Evolutionary conservation across 352 stramenopile species (phyloP), one percentile per base, ranked within the genome.

Genomic region (Aphanomyces astaci): DNA sequence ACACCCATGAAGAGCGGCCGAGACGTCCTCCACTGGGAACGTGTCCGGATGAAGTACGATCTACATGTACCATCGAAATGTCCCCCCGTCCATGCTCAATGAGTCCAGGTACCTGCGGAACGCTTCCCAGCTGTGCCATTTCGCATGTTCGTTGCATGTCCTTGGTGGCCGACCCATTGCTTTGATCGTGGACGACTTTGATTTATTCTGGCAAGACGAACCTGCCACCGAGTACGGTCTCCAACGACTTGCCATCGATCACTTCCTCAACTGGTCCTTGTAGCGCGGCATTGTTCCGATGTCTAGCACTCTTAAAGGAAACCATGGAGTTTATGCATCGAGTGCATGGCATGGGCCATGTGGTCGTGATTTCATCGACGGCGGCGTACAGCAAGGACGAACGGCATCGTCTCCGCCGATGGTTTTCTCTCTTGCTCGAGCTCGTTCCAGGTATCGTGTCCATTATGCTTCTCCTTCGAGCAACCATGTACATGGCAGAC

Each of bases 151-250:
- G 31, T 40, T 68, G 17, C 62, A 68, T 32, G 28, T 68, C n/a
- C 31, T 68, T 11, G 62, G 49, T n/a, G 62, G 62, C 27, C 15
- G 31, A 19, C 33, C 25, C 46, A 68, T 52, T 7, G 62, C 62
- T 2, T 46, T 68, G 46, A 68, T 68, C 32, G 43, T 68, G n/a
- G 62, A 68, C 27, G 62, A 68, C 51, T 48, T 68, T 25, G 62
- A 68, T 27, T 25, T 68, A 2, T 68, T 68, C 25, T 68, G 40
- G n/a, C 19, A 59, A 40, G 51, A 59, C 51, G 25, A 22, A 17
- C 25, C 39, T 36, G 0, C 56, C 17, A n/a, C 43, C 30, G 22
- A 28, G 62, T 68, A 40, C 25, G 2, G 28, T 9, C 30, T 25
- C 31, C n/a, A 64, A 27, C 28, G 4, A 27, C 17, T 4, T 30